Evolutionary conservation across 257 asterid species (phyloP), one percentile per base, ranked within the genome.

Genomic region (Rehmannia glutinosa): DNA sequence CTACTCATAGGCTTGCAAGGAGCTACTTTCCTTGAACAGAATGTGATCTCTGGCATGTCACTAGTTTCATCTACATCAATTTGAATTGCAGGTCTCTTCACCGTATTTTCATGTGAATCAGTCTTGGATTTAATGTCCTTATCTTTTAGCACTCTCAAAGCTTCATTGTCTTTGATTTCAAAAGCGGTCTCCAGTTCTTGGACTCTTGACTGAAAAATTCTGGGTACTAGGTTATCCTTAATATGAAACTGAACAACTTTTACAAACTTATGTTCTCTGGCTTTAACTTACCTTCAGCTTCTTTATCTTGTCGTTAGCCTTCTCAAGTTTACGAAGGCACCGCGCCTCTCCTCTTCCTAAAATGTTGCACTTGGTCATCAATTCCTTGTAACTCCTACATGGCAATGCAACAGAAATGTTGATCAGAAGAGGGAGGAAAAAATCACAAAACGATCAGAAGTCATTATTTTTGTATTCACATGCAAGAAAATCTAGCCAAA

Each of bases 341-440:
- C 88, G 86, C 28, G 99, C 88, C 77, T 94, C 97, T 62, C 99
- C 95, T 78, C 99, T 81, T 75, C 99, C 97, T 76, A 91, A 84
- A 47, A 67, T 47, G 75, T 79, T 88, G 90, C 97, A 91, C 78
- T 88, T 93, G 50, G 84, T 76, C 95, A 93, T 79, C 74, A 93
- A 77, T 78, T 93, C 99, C 86, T 93, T 93, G 90, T 93, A 93
- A 80, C 84, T 81, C 96, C 97, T 94, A 60, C 46, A 68, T 58
- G 47, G 60, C 39, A 63, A 71, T 57, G 63, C 15, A 72, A 57
- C 25, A 16, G 25, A 71, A 55, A 56, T 58, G 49, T 39, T 46
- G 64, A 66, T 46, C 28, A 62, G 28, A 30, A 46, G 20, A 17
- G 66, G 6, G 42, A 41, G 20, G 16, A 11, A 39, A 57, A 51